Evolutionary conservation across 1,284 basidiomycete species (phyloP).

Genomic region (Ustilago trichophora): DNA sequence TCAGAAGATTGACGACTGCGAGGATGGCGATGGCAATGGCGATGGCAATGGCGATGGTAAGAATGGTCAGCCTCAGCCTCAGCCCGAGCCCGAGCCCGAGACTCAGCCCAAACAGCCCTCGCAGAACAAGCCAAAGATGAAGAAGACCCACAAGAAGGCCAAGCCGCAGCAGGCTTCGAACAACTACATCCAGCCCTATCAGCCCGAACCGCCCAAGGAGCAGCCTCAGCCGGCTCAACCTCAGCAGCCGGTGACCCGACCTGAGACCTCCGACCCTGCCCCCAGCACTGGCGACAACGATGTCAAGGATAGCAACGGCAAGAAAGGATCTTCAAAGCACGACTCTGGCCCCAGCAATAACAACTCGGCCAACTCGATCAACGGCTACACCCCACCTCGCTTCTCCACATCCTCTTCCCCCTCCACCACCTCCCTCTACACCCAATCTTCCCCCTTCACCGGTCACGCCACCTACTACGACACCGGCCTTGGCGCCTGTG

Average conservation of each 20-base stretch:
- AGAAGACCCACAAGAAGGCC: slow-evolving; percentile 6
- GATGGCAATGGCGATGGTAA: neutral
- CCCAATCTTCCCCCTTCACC: slow-evolving; percentile 6
- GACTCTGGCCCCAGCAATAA: neutral
- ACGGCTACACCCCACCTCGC: slow-evolving; percentile 29
- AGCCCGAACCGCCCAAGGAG: neutral
- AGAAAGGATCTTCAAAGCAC: no score
- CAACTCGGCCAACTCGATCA: slow-evolving; percentile 13
- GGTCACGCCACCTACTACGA: slow-evolving; percentile 43
- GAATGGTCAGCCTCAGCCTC: neutral
- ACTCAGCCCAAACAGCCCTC: slow-evolving; percentile 1
- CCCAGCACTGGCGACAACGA: neutral
- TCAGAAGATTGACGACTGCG: slow-evolving; percentile 2
- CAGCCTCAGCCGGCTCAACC: slow-evolving; percentile 3
- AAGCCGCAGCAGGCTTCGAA: slow-evolving; percentile 3
- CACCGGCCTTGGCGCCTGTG: slow-evolving; percentile 44
- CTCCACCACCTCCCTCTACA: slow-evolving; percentile 16
- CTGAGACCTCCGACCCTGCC: neutral
- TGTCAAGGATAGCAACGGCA: neutral
- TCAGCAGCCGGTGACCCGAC: neutral
- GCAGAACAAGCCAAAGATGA: slow-evolving; percentile 4
- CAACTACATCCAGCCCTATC: slow-evolving; percentile 3
- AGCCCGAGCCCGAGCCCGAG: no score
- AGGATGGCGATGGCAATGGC: neutral
- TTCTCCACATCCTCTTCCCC: slow-evolving; percentile 11